Evolutionary conservation across 495 filamentous ascomycete genomes (phyloP).

Genomic region (Neurospora terricola): DNA sequence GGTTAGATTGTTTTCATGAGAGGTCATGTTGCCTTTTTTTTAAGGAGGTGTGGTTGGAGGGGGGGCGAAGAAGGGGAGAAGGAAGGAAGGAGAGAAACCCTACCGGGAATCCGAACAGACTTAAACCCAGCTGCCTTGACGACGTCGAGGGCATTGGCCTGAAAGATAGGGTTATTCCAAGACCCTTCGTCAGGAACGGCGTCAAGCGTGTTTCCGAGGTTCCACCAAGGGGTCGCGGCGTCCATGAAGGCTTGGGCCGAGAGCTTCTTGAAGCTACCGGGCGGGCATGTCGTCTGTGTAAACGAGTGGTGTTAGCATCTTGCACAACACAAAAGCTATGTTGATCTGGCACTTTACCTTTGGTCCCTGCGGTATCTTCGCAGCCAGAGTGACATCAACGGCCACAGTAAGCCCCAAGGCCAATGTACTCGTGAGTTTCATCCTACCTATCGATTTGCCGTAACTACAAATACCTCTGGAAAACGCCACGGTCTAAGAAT

Average conservation of each 20-base stretch:
- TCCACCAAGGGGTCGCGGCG: conserved; percentile 56
- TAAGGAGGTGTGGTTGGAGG: no score
- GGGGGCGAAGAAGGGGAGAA: no score
- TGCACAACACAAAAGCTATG: background rate
- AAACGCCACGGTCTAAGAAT: background rate
- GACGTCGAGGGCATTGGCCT: conserved; percentile 38
- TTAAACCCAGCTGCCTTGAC: conserved; percentile 48
- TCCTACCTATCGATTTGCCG: background rate
- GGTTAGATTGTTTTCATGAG: background rate
- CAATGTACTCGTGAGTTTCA: background rate
- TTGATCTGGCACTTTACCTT: background rate
- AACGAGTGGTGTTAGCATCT: background rate
- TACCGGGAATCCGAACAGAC: conserved; percentile 48
- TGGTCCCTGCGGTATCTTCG: background rate
- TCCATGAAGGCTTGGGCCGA: conserved; percentile 61
- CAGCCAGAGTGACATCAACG: background rate
- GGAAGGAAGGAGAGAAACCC: background rate
- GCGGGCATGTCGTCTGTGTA: background rate
- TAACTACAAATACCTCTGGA: background rate
- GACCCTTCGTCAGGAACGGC: conserved; percentile 46
- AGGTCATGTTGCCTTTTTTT: no score
- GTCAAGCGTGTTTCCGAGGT: conserved; percentile 53
- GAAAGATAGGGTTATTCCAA: conserved; percentile 48
- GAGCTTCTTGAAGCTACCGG: conserved; percentile 39
- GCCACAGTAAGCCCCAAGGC: background rate